Conservation (phyloP, 768 basidiomycete genomes). For the Mycena floridula region DNA sequence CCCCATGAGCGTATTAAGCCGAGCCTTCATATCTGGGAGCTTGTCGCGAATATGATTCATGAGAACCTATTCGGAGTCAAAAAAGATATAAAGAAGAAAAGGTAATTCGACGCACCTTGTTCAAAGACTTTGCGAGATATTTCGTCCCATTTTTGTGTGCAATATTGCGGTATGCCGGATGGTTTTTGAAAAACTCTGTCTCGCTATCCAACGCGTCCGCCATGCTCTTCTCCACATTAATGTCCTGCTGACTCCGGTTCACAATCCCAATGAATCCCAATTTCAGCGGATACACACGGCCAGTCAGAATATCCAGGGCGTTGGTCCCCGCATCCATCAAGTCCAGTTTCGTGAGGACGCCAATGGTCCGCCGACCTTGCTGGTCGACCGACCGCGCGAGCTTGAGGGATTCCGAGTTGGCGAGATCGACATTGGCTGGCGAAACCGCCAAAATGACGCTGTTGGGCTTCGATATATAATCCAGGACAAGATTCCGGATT, state of each 20-base stretch:
- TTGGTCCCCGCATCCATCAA: conserved; percentile 99
- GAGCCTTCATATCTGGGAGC: conserved; percentile 98
- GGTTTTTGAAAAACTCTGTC: conserved; percentile 84
- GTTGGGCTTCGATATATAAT: conserved; percentile 95
- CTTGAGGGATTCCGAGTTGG: conserved; percentile 97
- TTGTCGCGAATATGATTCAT: conserved; percentile 99
- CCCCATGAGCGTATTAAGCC: conserved; percentile 96
- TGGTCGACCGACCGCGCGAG: conserved; percentile 94
- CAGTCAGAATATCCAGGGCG: conserved; percentile 91
- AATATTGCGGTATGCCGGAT: conserved; percentile 91
- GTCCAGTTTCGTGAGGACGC: conserved; percentile 95
- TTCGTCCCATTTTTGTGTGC: conserved; percentile 97
- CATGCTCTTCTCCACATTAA: conserved; percentile 84
- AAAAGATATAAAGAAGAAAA: background rate
- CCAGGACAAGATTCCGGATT: conserved; percentile 89
- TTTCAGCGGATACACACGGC: conserved; percentile 95
- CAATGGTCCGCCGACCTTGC: conserved; percentile 93
- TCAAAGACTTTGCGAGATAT: conserved; percentile 88
- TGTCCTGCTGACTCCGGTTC: conserved; percentile 96
- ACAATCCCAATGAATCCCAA: conserved; percentile 98
- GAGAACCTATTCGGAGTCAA: conserved; percentile 50
- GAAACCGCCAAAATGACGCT: conserved; percentile 97
- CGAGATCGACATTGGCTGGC: conserved; percentile 95
- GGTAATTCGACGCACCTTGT: conserved; percentile 57
- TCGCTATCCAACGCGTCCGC: conserved; percentile 79